Conservation (phyloP, 78 protist species). For the Dictyostelium capitatum region DNA sequence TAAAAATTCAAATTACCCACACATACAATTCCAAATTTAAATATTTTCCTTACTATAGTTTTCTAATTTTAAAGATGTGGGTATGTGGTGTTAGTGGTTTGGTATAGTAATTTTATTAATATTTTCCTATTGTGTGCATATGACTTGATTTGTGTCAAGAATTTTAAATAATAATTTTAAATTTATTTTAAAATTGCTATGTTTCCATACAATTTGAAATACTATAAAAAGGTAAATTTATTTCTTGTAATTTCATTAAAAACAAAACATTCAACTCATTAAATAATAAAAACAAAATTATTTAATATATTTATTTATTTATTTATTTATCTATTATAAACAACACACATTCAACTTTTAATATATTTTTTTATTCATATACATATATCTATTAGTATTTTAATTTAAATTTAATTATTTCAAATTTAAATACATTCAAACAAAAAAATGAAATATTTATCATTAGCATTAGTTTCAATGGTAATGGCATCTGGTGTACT, state of each 20-base stretch:
- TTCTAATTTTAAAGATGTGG: too few relatives aligned
- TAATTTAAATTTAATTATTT: neutral
- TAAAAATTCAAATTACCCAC: too few relatives aligned
- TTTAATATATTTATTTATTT: slow-evolving; percentile 12
- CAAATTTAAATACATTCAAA: neutral
- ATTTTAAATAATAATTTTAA: neutral
- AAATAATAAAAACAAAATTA: neutral
- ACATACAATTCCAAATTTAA: too few relatives aligned
- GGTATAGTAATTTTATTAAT: too few relatives aligned
- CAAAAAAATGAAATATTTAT: neutral
- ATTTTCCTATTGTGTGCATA: too few relatives aligned
- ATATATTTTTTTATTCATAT: too few relatives aligned
- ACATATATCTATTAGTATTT: too few relatives aligned
- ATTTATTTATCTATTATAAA: neutral
- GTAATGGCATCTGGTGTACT: neutral
- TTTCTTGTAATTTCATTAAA: neutral
- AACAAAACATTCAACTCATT: neutral
- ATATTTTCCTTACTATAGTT: too few relatives aligned
- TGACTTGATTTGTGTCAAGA: neutral
- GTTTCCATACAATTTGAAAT: neutral
- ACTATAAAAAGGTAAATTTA: neutral
- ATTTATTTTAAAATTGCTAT: slow-evolving; percentile 7
- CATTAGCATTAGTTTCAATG: slow-evolving; percentile 5
- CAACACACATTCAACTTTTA: neutral
- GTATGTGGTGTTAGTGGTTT: too few relatives aligned